Percentiles rank a stretch among this genome's conserved stretches.
Evolutionary conservation across 2,329 filamentous ascomycete genomes (phyloP).

Genomic region (Tolypocladium guangdongense): DNA sequence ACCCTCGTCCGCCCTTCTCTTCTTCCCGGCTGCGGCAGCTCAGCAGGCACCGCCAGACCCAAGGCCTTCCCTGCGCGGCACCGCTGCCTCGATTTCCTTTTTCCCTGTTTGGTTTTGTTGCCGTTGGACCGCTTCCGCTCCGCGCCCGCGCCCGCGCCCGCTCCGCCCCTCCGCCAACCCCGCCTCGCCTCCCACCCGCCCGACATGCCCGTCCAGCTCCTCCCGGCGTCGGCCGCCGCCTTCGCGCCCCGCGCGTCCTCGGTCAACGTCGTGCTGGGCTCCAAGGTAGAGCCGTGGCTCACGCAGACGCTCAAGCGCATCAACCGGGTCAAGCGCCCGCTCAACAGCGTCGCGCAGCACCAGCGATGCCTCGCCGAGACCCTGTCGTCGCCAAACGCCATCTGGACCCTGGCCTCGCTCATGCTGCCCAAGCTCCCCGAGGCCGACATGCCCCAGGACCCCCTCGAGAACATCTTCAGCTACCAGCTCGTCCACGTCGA

Average conservation of each 20-base stretch:
- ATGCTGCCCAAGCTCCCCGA: constrained; percentile 89
- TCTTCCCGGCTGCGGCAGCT: constrained; percentile 45
- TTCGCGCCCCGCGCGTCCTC: constrained; percentile 85
- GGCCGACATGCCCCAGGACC: constrained; percentile 69
- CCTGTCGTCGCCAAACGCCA: constrained; percentile 76
- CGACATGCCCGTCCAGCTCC: constrained; percentile 65
- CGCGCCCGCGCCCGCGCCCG: constrained; percentile 7
- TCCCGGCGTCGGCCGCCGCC: constrained; percentile 90
- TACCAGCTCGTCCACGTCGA: constrained; percentile 89
- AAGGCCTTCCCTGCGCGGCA: constrained; percentile 34
- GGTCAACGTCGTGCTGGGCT: constrained; percentile 87
- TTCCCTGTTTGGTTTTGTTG: constrained; percentile 31
- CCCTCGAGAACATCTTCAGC: constrained; percentile 83
- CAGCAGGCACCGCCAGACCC: constrained; percentile 38
- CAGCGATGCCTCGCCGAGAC: constrained; percentile 92
- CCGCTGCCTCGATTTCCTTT: constrained; percentile 35
- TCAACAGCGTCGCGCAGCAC: constrained; percentile 95
- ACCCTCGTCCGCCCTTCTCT: constrained; percentile 47
- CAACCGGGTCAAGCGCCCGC: constrained; percentile 89
- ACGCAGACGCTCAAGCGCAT: constrained; percentile 94
- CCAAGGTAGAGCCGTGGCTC: constrained; percentile 91
- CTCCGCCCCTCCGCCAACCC: neutral
- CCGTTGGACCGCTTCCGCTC: constrained; percentile 16
- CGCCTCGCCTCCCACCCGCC: neutral
- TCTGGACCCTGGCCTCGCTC: constrained; percentile 88